Base-by-base conservation (phyloP, 176 grass and related monocot genomes). In the Eragrostis curvula region DNA sequence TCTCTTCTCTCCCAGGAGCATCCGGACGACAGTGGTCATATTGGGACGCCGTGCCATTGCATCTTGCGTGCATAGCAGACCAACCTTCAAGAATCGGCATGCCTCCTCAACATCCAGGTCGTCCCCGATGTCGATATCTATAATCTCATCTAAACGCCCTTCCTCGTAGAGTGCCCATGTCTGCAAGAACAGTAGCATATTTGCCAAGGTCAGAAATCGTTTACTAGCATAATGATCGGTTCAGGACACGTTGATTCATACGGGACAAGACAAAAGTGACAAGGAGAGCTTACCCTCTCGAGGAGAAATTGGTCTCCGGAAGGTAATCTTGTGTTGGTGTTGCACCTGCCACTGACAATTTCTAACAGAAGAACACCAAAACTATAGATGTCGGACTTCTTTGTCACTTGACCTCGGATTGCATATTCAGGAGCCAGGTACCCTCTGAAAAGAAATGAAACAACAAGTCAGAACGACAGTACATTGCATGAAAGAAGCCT, bases 361-460 rank as follows among this genome's bases (percentile, higher is more conserved):
- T 97, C 94, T 53, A 97, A 44, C 16, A 91, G 75, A 69, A 97
- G 94, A 85, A 97, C 89, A 3, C 94, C 94, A 50, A 80, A 97
- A 36, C 91, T 94, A 68, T 94, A 97, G 55, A 97, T 89, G 27
- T 97, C 92, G 0, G 91, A 92, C 71, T 97, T 97, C 69, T 89
- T 89, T 6, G 95, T 97, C 62, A 94, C 85, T 70, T 97, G 95
- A 30, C 92, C 95, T 83, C 95, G 88, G 42, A 97, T 94, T 74
- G 95, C 95, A 55, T 97, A 97, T 72, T 97, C 95, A 23, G 92
- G 95, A 56, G 95, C 95, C 73, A 97, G 71, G 68, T 97, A 97
- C 24, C 95, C 95, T 74, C 95, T 94, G 23, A 16, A 71, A 12
- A 67, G 28, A 86, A 82, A 59, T 10, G 8, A 71, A 78, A 63